A percentile compares a stretch with the other conserved stretches of the same genome.
These are phyloP conservation scores for Pseudocercospora eumusae DNA, from an alignment of 2,329 filamentous ascomycete species.

Conservation along the genomic window DNA sequence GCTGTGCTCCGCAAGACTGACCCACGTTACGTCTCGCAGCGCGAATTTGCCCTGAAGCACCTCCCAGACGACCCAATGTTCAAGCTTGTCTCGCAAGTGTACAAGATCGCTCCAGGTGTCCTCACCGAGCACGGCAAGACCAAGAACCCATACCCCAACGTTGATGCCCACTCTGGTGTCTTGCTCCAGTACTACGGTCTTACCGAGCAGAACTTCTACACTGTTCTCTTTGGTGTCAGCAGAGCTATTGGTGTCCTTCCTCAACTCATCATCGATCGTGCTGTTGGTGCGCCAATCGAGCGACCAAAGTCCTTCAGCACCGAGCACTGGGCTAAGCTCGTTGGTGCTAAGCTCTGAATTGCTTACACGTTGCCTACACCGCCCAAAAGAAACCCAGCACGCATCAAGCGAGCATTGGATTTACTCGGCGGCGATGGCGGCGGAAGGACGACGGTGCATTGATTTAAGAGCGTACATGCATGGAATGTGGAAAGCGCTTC, in stretches of 20 bases:
- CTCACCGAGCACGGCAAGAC: slow-evolving; percentile 99
- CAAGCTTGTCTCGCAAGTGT: slow-evolving; percentile 99
- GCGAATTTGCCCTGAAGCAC: slow-evolving; percentile 91
- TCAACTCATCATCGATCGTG: slow-evolving; percentile 99
- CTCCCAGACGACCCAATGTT: slow-evolving; percentile 98
- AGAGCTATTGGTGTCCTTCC: slow-evolving; percentile 97
- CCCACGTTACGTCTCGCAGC: slow-evolving; percentile 97
- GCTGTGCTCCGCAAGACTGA: slow-evolving; percentile 99
- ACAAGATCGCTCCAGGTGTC: slow-evolving; percentile 98
- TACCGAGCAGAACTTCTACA: slow-evolving; percentile 99
- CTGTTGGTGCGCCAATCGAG: slow-evolving; percentile 95
- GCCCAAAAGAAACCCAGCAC: slow-evolving; percentile 17
- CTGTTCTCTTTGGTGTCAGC: slow-evolving; percentile 97
- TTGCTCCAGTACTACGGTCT: slow-evolving; percentile 99
- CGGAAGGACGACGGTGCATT: slow-evolving; percentile 20
- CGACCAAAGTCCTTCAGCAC: slow-evolving; percentile 99
- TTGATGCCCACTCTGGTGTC: slow-evolving; percentile 98
- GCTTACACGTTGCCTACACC: slow-evolving; percentile 19
- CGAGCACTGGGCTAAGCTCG: slow-evolving; percentile 91
- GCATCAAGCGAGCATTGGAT: slow-evolving; percentile 29
- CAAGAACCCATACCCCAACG: slow-evolving; percentile 99
- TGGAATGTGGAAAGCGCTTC: slow-evolving; percentile 11
- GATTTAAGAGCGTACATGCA: slow-evolving; percentile 10
- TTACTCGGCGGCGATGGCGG: slow-evolving; percentile 36
- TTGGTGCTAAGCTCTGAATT: slow-evolving; percentile 81